Percentiles rank a stretch among this genome's conserved stretches.
Evolutionary conservation across 2,329 filamentous ascomycete species (phyloP).

Genomic region (Microcyclospora tardicrescens): DNA sequence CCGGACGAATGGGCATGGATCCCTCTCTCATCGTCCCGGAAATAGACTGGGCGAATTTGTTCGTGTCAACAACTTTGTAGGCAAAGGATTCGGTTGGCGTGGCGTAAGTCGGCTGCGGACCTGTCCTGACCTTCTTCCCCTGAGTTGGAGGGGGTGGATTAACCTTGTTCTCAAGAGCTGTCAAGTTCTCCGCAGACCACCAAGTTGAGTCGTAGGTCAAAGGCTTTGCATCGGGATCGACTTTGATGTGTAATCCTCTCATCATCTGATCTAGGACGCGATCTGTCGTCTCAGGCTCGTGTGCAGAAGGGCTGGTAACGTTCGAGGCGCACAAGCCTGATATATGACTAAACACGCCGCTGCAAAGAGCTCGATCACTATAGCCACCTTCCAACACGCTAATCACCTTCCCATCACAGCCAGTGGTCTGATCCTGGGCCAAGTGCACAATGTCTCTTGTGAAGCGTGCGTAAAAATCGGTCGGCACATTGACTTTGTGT

Average conservation of each 20-base stretch:
- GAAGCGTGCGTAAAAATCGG: slow-evolving; percentile 87
- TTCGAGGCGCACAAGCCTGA: slow-evolving; percentile 52
- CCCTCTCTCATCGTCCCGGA: slow-evolving; percentile 38
- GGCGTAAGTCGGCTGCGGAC: slow-evolving; percentile 58
- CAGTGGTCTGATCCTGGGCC: slow-evolving; percentile 64
- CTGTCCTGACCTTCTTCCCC: slow-evolving; percentile 45
- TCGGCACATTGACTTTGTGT: slow-evolving; percentile 90
- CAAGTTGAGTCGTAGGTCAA: slow-evolving; percentile 28
- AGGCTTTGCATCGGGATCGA: neutral
- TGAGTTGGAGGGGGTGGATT: slow-evolving; percentile 40
- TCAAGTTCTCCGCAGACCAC: slow-evolving; percentile 44
- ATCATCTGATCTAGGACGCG: slow-evolving; percentile 12
- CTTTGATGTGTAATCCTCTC: slow-evolving; percentile 13
- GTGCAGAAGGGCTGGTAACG: slow-evolving; percentile 1
- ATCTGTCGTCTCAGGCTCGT: neutral
- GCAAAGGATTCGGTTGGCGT: slow-evolving; percentile 80
- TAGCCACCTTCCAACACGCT: slow-evolving; percentile 95
- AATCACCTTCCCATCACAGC: slow-evolving; percentile 71
- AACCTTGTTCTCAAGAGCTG: slow-evolving; percentile 53
- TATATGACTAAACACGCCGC: slow-evolving; percentile 80
- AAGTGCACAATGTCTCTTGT: slow-evolving; percentile 73
- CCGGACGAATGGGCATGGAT: slow-evolving; percentile 27
- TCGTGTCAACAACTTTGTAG: slow-evolving; percentile 60
- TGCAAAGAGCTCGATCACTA: slow-evolving; percentile 78
- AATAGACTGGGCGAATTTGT: slow-evolving; percentile 51